Conservation (phyloP, 768 basidiomycete genomes). For the Steccherinum ochraceum region DNA sequence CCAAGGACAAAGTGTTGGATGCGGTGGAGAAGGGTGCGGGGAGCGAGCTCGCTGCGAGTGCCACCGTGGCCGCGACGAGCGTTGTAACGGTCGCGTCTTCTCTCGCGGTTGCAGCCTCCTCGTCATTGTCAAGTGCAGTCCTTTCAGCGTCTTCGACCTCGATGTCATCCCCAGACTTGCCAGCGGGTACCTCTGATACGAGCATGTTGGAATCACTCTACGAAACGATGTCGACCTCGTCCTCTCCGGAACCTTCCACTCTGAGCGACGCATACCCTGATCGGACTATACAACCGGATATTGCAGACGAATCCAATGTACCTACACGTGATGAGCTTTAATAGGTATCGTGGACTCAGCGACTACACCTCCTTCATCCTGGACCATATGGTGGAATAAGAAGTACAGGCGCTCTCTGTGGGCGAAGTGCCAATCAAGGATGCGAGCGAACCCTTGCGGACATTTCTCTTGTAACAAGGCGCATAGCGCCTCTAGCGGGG, state of each 20-base stretch:
- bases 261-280: background rate
- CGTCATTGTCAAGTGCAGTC: background rate
- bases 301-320: background rate
- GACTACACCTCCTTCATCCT: too few relatives aligned
- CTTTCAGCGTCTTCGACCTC: background rate
- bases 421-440: too few relatives aligned
- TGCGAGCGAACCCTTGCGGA: too few relatives aligned
- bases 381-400: too few relatives aligned
- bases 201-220: background rate
- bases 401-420: too few relatives aligned
- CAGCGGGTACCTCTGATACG: too few relatives aligned
- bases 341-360: too few relatives aligned
- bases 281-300: background rate
- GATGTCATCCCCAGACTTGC: background rate
- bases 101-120: background rate
- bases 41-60: background rate
- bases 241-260: background rate
- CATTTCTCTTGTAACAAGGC: too few relatives aligned
- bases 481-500: too few relatives aligned
- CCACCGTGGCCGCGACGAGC: background rate
- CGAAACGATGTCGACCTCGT: background rate
- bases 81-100: background rate
- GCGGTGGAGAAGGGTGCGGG: conserved; percentile 29
- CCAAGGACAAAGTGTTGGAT: conserved; percentile 27
- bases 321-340: background rate